Percentiles rank a stretch among this genome's conserved stretches.
Conservation (phyloP, 2,329 filamentous ascomycete genomes). For the Alternaria ethzedia region DNA sequence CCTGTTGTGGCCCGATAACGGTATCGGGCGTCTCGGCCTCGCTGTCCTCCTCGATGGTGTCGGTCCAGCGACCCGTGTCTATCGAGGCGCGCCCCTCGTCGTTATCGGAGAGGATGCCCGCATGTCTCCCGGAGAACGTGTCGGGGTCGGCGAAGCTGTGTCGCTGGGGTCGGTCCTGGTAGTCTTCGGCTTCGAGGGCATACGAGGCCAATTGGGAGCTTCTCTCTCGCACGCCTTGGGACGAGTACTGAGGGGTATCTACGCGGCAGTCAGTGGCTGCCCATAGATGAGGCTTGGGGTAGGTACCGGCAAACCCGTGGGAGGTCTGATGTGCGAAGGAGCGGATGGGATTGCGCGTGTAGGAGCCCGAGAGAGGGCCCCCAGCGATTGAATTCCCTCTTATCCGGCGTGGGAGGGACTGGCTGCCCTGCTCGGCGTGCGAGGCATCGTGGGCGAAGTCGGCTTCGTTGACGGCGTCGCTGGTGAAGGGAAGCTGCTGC, state of each 20-base stretch:
- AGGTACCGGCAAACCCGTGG: constrained; percentile 64
- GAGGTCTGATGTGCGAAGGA: constrained; percentile 74
- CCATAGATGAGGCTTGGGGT: too few species aligned
- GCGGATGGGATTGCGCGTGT: constrained; percentile 66
- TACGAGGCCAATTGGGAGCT: constrained; percentile 87
- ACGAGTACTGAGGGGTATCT: constrained; percentile 76
- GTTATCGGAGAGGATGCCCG: constrained; percentile 22
- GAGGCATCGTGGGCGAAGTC: constrained; percentile 32
- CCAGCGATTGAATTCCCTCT: constrained; percentile 33
- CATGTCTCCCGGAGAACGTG: constrained; percentile 20
- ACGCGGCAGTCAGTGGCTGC: constrained; percentile 48
- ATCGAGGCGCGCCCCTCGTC: constrained; percentile 33
- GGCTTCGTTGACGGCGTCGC: constrained; percentile 36
- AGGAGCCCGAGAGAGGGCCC: constrained; percentile 36
- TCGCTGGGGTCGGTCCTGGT: constrained; percentile 33
- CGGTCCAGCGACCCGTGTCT: constrained; percentile 49
- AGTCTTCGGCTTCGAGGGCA: constrained; percentile 61
- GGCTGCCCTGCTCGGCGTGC: constrained; percentile 30
- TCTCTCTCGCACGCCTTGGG: constrained; percentile 79
- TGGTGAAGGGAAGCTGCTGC: constrained; percentile 42
- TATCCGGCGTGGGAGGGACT: constrained; percentile 35
- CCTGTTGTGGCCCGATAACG: constrained; percentile 27
- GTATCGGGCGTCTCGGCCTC: constrained; percentile 62
- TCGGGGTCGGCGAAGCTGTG: constrained; percentile 38
- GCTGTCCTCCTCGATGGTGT: constrained; percentile 67